A percentile compares a stretch with the other conserved stretches of the same genome.
phyloP scores from a whole-genome alignment of 1,284 basidiomycete genomes.

The Heterobasidion annosum region DNA sequence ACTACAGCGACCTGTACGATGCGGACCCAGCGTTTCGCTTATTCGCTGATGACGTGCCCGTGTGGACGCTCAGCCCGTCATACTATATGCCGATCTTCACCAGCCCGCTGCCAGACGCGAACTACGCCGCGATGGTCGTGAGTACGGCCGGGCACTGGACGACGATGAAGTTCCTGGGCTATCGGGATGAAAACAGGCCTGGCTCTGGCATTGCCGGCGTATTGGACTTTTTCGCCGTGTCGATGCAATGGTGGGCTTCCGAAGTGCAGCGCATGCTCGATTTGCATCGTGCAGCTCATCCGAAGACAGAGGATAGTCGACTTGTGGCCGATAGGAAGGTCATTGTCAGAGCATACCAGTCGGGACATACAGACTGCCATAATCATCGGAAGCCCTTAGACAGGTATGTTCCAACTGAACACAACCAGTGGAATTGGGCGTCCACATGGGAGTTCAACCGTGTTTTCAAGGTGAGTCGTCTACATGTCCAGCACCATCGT shows the following conservation, averaged over 20 bases:
- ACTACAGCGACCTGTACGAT: conserved; percentile 8
- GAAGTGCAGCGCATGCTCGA: conserved; percentile 35
- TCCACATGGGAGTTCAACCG: no score
- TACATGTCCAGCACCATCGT: no score
- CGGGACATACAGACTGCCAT: conserved; percentile 59
- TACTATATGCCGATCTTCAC: conserved; percentile 46
- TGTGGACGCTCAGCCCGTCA: conserved; percentile 41
- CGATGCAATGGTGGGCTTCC: conserved; percentile 44
- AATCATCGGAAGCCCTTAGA: conserved; percentile 31
- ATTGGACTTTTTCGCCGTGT: conserved; percentile 41
- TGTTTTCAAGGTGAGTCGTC: no score
- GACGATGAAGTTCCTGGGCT: conserved; percentile 39
- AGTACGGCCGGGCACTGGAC: conserved; percentile 66
- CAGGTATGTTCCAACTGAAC: conserved; percentile 29
- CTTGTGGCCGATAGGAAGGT: conserved; percentile 28
- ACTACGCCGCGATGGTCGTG: conserved; percentile 50
- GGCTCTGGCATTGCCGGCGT: conserved; percentile 43
- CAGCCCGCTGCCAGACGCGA: conserved; percentile 32
- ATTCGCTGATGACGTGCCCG: conserved; percentile 44
- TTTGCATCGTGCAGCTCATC: conserved; percentile 7
- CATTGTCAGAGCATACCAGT: conserved; percentile 50
- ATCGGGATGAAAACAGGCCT: conserved; percentile 23
- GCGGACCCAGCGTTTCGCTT: conserved; percentile 12
- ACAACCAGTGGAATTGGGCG: conserved; percentile 56
- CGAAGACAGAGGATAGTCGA: conserved; percentile 1